phyloP scores from a whole-genome alignment of 163 green algal species.

The Chloromonas sp. region DNA sequence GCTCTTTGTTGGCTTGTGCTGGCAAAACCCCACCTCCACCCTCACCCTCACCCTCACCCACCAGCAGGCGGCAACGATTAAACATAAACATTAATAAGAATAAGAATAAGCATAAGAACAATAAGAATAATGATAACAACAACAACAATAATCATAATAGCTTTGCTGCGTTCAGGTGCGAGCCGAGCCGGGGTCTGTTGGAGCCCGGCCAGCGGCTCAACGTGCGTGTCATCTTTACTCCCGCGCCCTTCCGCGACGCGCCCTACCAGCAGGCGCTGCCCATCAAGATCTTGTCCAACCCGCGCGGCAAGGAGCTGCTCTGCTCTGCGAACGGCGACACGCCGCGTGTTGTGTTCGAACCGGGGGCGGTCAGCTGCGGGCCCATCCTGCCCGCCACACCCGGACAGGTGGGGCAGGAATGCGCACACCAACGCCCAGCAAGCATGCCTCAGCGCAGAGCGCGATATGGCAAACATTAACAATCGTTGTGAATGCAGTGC shows the following conservation, averaged over 20 bases:
- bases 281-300: slow-evolving; percentile 58
- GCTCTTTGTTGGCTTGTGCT: not conserved
- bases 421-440: too few species aligned
- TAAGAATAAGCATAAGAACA: slow-evolving; percentile 31
- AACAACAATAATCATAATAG: slow-evolving; percentile 5
- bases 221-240: slow-evolving; percentile 60
- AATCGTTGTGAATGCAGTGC: not conserved
- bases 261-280: slow-evolving; percentile 47
- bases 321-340: slow-evolving; percentile 40
- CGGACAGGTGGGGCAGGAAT: not conserved
- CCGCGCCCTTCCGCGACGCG: slow-evolving; percentile 28
- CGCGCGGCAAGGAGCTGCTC: slow-evolving; percentile 28
- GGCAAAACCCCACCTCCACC: too few species aligned
- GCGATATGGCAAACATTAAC: not conserved
- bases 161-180: slow-evolving; percentile 50
- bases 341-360: slow-evolving; percentile 40
- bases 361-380: slow-evolving; percentile 49
- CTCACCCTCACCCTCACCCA: too few species aligned
- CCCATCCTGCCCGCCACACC: slow-evolving; percentile 48
- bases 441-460: not conserved
- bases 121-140: too few species aligned
- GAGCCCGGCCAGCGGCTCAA: slow-evolving; percentile 45
- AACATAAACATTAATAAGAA: slow-evolving; percentile 54
- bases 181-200: slow-evolving; percentile 47
- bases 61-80: slow-evolving; percentile 9